Evolutionary conservation across 768 basidiomycete species (phyloP), one percentile per base, ranked within the genome.

Genomic region (Lactifluus subvellereus): DNA sequence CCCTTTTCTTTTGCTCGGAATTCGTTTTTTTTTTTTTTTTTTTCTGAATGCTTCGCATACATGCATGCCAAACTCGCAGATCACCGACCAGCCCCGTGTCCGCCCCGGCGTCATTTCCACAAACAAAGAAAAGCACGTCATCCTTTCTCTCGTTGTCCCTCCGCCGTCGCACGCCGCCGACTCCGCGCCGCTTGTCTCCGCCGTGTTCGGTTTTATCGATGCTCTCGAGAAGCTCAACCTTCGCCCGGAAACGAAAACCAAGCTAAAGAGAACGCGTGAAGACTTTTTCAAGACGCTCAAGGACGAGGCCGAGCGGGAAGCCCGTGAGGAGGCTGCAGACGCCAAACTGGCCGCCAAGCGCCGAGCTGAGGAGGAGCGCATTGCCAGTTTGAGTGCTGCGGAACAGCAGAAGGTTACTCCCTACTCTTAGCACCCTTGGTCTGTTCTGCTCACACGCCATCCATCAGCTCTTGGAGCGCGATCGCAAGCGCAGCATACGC

Each of bases 11-110:
- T 10, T 60, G 60, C 53, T 54, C 54, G n/a, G 62, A 48, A 47
- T 33, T 11, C 40, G 33, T 48, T 57, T 37, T 53, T 54, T 51
- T 60, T 56, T 30, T 38, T 37, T 53, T 54, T 51, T 60, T 56
- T 30, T 38, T 49, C 47, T 47, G 27, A 52, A 59, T 66, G 47
- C 9, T 8, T 6, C 5, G 7, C 45, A 58, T 54, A 35, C 43
- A 43, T 43, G 6, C n/a, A 27, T 5, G 22, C 42, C 16, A 18
- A 18, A 43, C 57, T 35, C 55, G 50, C 66, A 86, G 84, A 82
- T 94, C 58, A 92, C 94, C 30, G 94, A 97, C 77, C 90, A 93
- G 70, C 91, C 94, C 8, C 78, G 85, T 57, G 78, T 80, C 27
- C 85, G 89, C 59, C 94, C 94, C 1, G 63, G 69, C 1, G 72